Conservation (phyloP, 306 rosid species). For the Carpinus fangiana region DNA sequence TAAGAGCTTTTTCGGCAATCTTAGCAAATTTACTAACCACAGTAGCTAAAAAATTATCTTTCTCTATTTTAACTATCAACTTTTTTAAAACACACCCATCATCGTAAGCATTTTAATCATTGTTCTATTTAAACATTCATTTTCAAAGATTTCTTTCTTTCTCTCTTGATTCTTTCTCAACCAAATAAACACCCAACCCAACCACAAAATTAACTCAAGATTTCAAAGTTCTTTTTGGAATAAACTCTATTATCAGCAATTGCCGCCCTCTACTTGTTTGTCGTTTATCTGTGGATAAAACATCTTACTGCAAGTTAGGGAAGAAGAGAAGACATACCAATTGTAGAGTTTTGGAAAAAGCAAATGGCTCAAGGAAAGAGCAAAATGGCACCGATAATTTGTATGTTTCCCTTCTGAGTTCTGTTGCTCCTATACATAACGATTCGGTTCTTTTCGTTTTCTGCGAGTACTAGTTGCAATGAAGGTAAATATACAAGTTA, state of each 20-base stretch:
- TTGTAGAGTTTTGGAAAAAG: not conserved
- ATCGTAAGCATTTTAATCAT: too few species aligned
- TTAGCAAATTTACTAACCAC: too few species aligned
- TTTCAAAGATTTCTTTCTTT: too few species aligned
- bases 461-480: constrained; percentile 22
- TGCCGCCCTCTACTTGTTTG: constrained; percentile 11
- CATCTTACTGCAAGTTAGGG: constrained; percentile 10
- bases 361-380: constrained; percentile 79
- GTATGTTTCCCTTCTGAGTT: constrained; percentile 64
- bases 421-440: constrained; percentile 57
- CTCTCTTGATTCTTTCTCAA: too few species aligned
- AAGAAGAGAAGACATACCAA: constrained; percentile 7
- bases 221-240: not conserved
- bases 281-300: constrained; percentile 41
- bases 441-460: constrained; percentile 14
- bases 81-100: too few species aligned
- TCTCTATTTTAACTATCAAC: too few species aligned
- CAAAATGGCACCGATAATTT: constrained; percentile 2
- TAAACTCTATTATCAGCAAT: too few species aligned
- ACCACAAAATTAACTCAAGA: too few species aligned
- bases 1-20: too few species aligned
- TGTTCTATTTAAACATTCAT: too few species aligned
- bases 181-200: too few species aligned
- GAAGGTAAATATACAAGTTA: constrained; percentile 44
- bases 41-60: too few species aligned